Evolutionary conservation across 805 yeast genomes (phyloP).

Genomic region (Candida orba): DNA sequence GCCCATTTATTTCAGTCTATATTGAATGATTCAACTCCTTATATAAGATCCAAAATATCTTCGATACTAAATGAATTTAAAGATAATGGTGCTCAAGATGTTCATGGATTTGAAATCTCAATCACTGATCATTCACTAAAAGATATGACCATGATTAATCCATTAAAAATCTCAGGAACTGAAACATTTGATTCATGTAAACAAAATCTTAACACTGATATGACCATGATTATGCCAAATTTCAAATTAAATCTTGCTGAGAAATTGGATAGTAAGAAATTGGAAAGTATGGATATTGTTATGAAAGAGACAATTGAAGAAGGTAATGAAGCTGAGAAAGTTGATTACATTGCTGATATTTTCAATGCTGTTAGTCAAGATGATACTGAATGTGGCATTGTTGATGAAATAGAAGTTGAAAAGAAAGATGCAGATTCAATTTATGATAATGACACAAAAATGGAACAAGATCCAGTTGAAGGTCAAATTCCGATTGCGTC

Average conservation of each 20-base stretch:
- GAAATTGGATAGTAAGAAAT: background rate
- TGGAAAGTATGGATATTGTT: slow-evolving; percentile 6
- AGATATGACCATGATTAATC: slow-evolving; percentile 26
- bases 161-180: slow-evolving; percentile 8
- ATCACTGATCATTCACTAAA: slow-evolving; percentile 13
- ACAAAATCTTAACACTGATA: slow-evolving; percentile 22
- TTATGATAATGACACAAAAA: no score
- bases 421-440: no score
- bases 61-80: slow-evolving; percentile 21
- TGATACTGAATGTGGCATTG: no score
- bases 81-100: slow-evolving; percentile 11
- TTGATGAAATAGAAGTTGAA: no score
- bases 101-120: slow-evolving; percentile 10
- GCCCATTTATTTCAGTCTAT: slow-evolving; percentile 4
- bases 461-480: no score
- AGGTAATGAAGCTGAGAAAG: background rate
- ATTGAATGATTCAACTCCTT: slow-evolving; percentile 9
- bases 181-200: slow-evolving; percentile 13
- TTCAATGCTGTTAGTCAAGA: no score
- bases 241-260: background rate
- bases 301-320: no score
- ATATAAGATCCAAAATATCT: slow-evolving; percentile 16
- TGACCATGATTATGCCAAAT: slow-evolving; percentile 33
- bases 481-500: background rate
- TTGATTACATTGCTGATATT: slow-evolving; percentile 2